Conservation (phyloP, 202 grass and related monocot genomes). For the Sporobolus alterniflorus region DNA sequence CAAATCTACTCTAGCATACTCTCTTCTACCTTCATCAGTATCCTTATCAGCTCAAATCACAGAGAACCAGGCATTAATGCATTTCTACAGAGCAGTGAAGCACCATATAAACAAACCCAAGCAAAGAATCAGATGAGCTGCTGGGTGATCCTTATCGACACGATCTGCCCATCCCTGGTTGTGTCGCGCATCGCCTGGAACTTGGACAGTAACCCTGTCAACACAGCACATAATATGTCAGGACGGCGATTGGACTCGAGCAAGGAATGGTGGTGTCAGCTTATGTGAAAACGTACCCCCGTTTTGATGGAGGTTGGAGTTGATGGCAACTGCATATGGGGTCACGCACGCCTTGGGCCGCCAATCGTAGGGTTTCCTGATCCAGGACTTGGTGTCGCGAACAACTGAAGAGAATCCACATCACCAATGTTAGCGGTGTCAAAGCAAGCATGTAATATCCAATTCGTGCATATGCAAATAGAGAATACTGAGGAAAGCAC, state of each 20-base stretch:
- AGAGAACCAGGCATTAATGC: constrained; percentile 28
- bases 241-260: background rate
- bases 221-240: background rate
- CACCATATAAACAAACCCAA: constrained; percentile 29
- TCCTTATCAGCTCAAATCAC: constrained; percentile 22
- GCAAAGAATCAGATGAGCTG: constrained; percentile 63
- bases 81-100: constrained; percentile 18
- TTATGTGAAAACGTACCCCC: constrained; percentile 51
- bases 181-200: constrained; percentile 77
- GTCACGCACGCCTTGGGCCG: constrained; percentile 50
- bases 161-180: constrained; percentile 54
- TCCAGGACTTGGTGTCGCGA: constrained; percentile 57
- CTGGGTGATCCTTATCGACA: constrained; percentile 82
- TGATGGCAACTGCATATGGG: constrained; percentile 64
- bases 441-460: background rate
- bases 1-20: constrained; percentile 12
- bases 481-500: background rate
- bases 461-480: background rate
- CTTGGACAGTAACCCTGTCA: constrained; percentile 60
- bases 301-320: constrained; percentile 74
- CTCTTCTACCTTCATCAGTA: background rate
- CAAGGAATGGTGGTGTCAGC: background rate
- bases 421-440: background rate
- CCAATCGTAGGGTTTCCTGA: constrained; percentile 36
- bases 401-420: constrained; percentile 48